Percentiles rank a stretch among this genome's conserved stretches.
These are phyloP conservation scores for Pseudevernia furfuracea DNA, from an alignment of 495 filamentous ascomycete genomes.

Conservation along the genomic window DNA sequence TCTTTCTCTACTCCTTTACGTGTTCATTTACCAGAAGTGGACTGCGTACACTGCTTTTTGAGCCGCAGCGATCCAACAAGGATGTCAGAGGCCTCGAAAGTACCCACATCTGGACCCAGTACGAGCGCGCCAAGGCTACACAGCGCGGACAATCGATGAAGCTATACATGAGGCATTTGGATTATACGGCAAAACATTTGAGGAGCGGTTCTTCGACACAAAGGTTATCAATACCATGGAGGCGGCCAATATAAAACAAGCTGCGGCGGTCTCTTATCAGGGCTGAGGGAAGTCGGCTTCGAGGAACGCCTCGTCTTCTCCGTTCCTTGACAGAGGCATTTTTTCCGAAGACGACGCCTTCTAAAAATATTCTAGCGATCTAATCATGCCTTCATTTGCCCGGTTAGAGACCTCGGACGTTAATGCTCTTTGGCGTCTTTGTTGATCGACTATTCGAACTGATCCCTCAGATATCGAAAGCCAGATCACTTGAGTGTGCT, in stretches of 20 bases:
- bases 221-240: conserved; percentile 10
- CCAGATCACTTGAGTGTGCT: too few species aligned
- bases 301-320: not conserved
- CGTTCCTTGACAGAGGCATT: conserved; percentile 6
- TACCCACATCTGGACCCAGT: conserved; percentile 11
- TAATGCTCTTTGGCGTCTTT: too few species aligned
- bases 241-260: conserved; percentile 9
- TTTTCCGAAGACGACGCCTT: not conserved
- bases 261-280: not conserved
- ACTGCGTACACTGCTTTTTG: not conserved
- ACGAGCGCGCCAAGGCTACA: not conserved
- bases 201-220: conserved; percentile 3
- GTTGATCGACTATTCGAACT: too few species aligned
- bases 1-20: too few species aligned
- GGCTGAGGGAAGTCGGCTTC: not conserved
- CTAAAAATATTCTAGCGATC: not conserved
- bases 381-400: conserved; percentile 8
- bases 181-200: conserved; percentile 14
- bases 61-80: conserved; percentile 1
- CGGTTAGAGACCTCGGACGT: conserved; percentile 5
- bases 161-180: conserved; percentile 8
- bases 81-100: conserved; percentile 9
- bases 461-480: too few species aligned
- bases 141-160: not conserved
- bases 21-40: conserved; percentile 7